Conservation (phyloP, 495 filamentous ascomycete species). For the Tetracladium marchalianum region DNA sequence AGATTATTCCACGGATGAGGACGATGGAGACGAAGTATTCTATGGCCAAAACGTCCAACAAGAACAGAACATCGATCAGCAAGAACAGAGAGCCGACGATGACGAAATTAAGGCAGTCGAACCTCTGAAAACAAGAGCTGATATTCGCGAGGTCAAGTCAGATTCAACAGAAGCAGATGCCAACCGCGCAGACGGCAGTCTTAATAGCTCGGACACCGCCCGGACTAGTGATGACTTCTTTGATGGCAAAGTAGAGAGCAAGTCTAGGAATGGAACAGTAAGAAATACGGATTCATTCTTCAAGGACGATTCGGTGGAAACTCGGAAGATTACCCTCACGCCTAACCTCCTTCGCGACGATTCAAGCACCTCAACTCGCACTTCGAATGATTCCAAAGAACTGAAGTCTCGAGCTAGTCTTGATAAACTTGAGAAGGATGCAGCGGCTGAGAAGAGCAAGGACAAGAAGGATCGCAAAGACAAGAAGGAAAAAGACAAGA, state of each 20-base stretch:
- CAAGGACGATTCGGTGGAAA: constrained; percentile 89
- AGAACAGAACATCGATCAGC: constrained; percentile 24
- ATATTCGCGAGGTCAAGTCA: constrained; percentile 24
- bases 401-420: constrained; percentile 38
- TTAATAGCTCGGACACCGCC: constrained; percentile 24
- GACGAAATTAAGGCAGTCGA: constrained; percentile 21
- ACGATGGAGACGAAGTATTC: constrained; percentile 51
- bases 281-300: constrained; percentile 93
- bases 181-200: constrained; percentile 4
- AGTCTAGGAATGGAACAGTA: constrained; percentile 74
- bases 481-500: constrained; percentile 87
- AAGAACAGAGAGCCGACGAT: constrained; percentile 23
- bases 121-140: constrained; percentile 16
- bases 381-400: constrained; percentile 56
- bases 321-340: constrained; percentile 94
- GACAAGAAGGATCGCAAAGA: constrained; percentile 49
- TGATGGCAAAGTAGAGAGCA: constrained; percentile 45
- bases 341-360: constrained; percentile 92
- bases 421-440: constrained; percentile 46
- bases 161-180: constrained; percentile 21
- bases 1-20: constrained; percentile 86
- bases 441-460: constrained; percentile 33
- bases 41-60: constrained; percentile 32
- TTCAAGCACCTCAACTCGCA: constrained; percentile 41
- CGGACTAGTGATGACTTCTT: constrained; percentile 61